A percentile compares a stretch with the other conserved stretches of the same genome.
These are phyloP conservation scores for Colletotrichum destructivum DNA, from an alignment of 2,329 filamentous ascomycete genomes.

Conservation along the genomic window DNA sequence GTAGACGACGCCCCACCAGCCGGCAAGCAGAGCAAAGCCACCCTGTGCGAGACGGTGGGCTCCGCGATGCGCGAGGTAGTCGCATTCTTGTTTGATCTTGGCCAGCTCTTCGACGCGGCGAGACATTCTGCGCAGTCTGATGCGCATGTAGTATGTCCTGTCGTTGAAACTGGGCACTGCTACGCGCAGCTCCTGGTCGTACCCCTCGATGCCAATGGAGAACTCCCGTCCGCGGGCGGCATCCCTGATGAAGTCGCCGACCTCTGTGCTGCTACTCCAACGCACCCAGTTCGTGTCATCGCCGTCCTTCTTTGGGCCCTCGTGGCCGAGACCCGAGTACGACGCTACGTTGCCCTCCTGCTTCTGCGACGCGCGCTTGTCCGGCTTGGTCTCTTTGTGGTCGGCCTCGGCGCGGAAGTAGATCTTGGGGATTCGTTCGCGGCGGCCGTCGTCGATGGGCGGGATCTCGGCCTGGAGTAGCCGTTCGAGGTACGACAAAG, in stretches of 20 bases:
- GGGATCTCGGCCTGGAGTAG: constrained; percentile 91
- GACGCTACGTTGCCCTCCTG: constrained; percentile 70
- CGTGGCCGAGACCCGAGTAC: constrained; percentile 79
- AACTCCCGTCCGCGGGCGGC: constrained; percentile 89
- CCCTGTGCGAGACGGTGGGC: constrained; percentile 85
- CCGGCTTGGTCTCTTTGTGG: constrained; percentile 55
- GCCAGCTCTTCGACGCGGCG: constrained; percentile 78
- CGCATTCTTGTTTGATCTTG: constrained; percentile 85
- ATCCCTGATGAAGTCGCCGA: constrained; percentile 94
- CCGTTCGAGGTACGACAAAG: constrained; percentile 89
- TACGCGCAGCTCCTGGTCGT: constrained; percentile 76
- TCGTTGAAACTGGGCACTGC: constrained; percentile 91
- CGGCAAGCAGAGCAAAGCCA: constrained; percentile 80
- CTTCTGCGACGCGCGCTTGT: constrained; percentile 44
- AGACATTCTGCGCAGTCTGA: constrained; percentile 81
- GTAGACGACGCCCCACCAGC: constrained; percentile 90
- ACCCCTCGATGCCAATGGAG: constrained; percentile 84
- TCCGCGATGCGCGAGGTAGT: constrained; percentile 80
- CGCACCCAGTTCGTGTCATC: constrained; percentile 77
- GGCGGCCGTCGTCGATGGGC: constrained; percentile 73
- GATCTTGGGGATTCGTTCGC: constrained; percentile 80
- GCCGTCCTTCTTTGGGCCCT: constrained; percentile 60
- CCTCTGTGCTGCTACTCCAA: constrained; percentile 90
- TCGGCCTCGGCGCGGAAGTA: constrained; percentile 86
- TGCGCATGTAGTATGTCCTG: constrained; percentile 89